Evolutionary conservation across 768 basidiomycete genomes (phyloP), one percentile per base, ranked within the genome.

Genomic region (Cystofilobasidium ferigula): DNA sequence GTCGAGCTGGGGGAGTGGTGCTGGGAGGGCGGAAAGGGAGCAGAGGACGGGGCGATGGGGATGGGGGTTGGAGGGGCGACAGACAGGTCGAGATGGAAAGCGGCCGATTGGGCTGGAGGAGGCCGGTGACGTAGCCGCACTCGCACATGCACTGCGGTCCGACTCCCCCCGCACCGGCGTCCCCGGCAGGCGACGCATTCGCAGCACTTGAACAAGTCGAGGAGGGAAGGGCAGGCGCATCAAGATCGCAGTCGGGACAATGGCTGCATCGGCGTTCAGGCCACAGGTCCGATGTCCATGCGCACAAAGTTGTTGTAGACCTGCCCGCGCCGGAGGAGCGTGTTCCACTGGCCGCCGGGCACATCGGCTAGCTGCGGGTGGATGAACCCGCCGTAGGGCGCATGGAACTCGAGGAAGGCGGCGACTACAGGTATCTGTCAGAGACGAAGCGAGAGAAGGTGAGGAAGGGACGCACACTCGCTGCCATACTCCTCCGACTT

Each of bases 291-390:
- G 48, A 62, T 36, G 6, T 47, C 38, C 32, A 62, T 30, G 12
- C 43, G 30, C 36, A 34, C 38, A n/a, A 57, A 48, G 45, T 62
- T 68, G 45, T 56, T 57, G 62, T 68, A 68, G 7, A 68, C 67
- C 13, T 51, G 16, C 10, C 67, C 67, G 12, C 51, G 42, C 35
- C 36, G 32, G n/a, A 68, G 48, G 28, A 68, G 35, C 36, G 61
- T 68, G 48, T 68, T 34, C 54, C 54, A 68, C 32, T n/a, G 45
- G 8, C 51, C 65, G 24, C 58, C 59, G 6, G 58, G 36, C 0
- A 38, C 60, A 3, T 38, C 51, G 14, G 51, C 62, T 12, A 68
- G 67, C 58, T 63, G 43, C 8, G 61, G 61, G n/a, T 48, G 47
- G 43, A 48, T 38, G 45, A 63, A 68, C 1, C 43, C 38, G 22